phyloP scores from a whole-genome alignment of 306 rosid species.

The Crataegus laevigata region DNA sequence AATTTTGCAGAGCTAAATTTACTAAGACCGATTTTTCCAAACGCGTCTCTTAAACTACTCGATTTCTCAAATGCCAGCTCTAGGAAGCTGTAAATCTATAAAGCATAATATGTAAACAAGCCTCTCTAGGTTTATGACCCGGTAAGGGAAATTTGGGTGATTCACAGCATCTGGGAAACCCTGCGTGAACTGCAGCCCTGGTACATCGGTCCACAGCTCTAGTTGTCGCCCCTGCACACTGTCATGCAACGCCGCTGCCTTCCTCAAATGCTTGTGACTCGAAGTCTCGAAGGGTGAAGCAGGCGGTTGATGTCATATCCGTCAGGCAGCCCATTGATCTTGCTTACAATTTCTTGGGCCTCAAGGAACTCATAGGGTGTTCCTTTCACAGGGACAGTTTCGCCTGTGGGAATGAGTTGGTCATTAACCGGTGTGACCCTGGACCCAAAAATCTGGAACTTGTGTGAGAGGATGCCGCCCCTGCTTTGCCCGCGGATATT shows the following conservation, averaged over 20 bases:
- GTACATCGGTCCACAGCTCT: conserved; percentile 58
- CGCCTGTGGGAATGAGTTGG: conserved; percentile 53
- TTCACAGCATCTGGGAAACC: conserved; percentile 63
- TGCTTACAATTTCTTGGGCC: conserved; percentile 33
- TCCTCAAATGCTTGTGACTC: conserved; percentile 8
- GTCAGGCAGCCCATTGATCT: conserved; percentile 27
- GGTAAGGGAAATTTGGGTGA: conserved; percentile 44
- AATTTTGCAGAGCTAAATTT: background rate
- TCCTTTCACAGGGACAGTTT: conserved; percentile 17
- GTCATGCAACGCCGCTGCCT: conserved; percentile 34
- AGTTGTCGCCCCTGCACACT: conserved; percentile 46
- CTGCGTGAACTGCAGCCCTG: conserved; percentile 59
- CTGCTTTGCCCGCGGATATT: conserved; percentile 58
- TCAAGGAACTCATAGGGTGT: conserved; percentile 55
- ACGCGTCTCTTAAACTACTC: background rate
- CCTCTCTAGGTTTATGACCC: conserved; percentile 50
- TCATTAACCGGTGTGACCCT: conserved; percentile 45
- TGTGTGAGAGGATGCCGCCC: conserved; percentile 52
- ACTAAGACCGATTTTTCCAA: background rate
- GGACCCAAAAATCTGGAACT: conserved; percentile 42
- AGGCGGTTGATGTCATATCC: conserved; percentile 67
- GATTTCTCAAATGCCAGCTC: background rate
- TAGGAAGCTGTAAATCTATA: conserved; percentile 39
- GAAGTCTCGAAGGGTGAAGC: conserved; percentile 17
- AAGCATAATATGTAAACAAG: conserved; percentile 46